Conservation (phyloP, 805 yeast genomes). For the Monosporozyma aerobia region DNA sequence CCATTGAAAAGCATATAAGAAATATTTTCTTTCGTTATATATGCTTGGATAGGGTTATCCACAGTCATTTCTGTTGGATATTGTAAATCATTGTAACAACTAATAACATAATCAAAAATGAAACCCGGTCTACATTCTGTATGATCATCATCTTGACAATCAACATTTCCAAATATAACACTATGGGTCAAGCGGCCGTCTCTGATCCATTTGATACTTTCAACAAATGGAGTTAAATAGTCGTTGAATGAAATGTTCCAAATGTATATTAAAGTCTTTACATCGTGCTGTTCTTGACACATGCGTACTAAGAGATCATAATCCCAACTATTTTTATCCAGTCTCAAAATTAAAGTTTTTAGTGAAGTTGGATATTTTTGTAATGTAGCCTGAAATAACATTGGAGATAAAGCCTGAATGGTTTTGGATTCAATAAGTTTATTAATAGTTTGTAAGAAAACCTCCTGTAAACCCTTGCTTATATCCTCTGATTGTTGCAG, state of each 20-base stretch:
- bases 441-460: neutral
- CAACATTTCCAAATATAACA: conserved; percentile 3
- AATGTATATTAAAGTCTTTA: conserved; percentile 58
- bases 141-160: neutral
- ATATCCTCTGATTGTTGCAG: neutral
- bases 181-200: conserved; percentile 3
- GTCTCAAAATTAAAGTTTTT: conserved; percentile 58
- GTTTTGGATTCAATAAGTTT: neutral
- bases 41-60: conserved; percentile 23
- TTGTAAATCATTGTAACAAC: conserved; percentile 64
- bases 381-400: conserved; percentile 45
- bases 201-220: conserved; percentile 34
- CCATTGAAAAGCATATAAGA: conserved; percentile 57
- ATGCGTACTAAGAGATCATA: conserved; percentile 64
- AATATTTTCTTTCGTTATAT: conserved; percentile 40
- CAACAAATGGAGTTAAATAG: conserved; percentile 59
- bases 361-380: conserved; percentile 36
- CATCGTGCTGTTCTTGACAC: conserved; percentile 46
- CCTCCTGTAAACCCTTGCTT: neutral
- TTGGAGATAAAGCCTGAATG: conserved; percentile 48
- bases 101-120: conserved; percentile 56
- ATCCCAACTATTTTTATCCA: conserved; percentile 63
- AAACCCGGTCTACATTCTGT: conserved; percentile 4
- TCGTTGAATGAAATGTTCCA: conserved; percentile 67
- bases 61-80: conserved; percentile 58